A percentile compares a stretch with the other conserved stretches of the same genome.
Evolutionary conservation across 805 yeast species (phyloP).

Genomic region (Saccharomycopsis capsularis): DNA sequence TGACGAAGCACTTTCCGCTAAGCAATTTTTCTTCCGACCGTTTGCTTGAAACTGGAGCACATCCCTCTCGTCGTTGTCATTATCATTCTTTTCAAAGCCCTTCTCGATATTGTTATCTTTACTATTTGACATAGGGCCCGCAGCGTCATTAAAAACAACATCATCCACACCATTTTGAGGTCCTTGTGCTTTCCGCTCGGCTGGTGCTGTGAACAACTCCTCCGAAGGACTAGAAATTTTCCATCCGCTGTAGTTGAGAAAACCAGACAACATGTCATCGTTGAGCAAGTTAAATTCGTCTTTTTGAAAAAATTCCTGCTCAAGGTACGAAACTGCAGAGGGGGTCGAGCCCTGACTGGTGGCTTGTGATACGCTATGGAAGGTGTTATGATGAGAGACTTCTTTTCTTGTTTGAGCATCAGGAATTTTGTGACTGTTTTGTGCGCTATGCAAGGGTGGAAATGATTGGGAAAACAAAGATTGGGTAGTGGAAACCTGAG

Average conservation of each 20-base stretch:
- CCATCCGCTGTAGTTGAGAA: slow-evolving; percentile 11
- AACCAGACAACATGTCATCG: slow-evolving; percentile 10
- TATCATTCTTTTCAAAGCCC: no score
- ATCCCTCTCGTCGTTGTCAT: not conserved
- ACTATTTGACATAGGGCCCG: not conserved
- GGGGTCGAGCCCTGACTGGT: not conserved
- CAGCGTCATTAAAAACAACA: not conserved
- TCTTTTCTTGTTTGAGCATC: no score
- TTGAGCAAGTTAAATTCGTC: slow-evolving; percentile 6
- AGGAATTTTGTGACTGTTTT: not conserved
- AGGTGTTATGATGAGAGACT: no score
- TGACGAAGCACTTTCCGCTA: not conserved
- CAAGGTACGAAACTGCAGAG: not conserved
- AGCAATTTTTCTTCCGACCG: not conserved
- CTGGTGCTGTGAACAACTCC: no score
- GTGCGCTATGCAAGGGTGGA: not conserved
- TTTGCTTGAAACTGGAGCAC: not conserved
- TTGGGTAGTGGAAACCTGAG: not conserved
- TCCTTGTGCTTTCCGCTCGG: no score
- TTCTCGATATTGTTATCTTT: not conserved
- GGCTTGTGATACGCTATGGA: not conserved
- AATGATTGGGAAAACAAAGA: not conserved
- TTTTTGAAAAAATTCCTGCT: slow-evolving; percentile 6
- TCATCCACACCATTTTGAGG: not conserved
- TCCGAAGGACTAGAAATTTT: not conserved